A percentile compares a stretch with the other conserved stretches of the same genome.
phyloP scores from a whole-genome alignment of 495 filamentous ascomycete species.

The Thermothielavioides terrestris region DNA sequence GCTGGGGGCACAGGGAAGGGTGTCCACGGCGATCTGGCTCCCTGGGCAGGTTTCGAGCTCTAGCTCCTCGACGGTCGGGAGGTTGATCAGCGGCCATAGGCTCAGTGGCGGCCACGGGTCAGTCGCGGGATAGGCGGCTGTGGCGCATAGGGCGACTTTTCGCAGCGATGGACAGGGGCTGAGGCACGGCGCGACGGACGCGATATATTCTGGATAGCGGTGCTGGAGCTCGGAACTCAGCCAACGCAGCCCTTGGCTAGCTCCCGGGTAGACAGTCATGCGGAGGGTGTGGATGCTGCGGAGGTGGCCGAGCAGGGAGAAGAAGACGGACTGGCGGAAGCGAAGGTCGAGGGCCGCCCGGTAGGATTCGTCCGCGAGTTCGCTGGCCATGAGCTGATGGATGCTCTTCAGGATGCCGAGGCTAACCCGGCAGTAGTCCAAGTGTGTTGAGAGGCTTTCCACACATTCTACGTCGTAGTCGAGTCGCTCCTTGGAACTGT shows the following conservation, averaged over 20 bases:
- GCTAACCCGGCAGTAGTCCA: neutral
- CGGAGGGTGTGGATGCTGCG: neutral
- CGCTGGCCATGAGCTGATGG: neutral
- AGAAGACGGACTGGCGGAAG: slow-evolving; percentile 1
- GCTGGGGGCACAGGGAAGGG: neutral
- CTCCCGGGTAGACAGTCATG: neutral
- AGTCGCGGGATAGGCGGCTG: neutral
- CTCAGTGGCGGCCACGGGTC: neutral
- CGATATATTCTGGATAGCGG: neutral
- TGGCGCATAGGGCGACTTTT: neutral
- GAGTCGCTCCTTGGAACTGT: neutral
- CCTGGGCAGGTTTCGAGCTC: neutral
- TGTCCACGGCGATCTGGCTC: neutral
- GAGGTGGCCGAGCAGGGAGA: slow-evolving; percentile 2
- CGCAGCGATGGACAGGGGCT: neutral
- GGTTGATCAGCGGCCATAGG: neutral
- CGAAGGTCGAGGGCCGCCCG: neutral
- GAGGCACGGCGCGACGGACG: neutral
- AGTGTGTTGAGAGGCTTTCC: neutral
- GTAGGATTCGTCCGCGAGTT: neutral
- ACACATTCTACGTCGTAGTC: neutral
- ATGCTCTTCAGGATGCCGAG: neutral
- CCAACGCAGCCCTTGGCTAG: neutral
- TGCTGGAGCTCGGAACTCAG: neutral
- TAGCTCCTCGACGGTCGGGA: neutral